phyloP scores from a whole-genome alignment of 164 flowering plant genomes.

The Tinospora cordifolia region DNA sequence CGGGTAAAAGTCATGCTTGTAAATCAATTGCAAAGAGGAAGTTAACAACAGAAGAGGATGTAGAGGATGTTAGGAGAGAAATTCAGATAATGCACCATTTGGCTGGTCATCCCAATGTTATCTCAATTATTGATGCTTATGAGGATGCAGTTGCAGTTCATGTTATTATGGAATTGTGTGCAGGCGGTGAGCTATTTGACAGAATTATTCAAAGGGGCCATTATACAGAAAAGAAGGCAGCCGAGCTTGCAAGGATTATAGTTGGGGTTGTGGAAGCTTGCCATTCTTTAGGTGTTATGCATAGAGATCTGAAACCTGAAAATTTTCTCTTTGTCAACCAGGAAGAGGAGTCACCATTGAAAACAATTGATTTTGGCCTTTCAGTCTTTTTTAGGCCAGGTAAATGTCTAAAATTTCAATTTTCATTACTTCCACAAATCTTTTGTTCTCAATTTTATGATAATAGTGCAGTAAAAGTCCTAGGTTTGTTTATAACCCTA shows the following conservation, averaged over 20 bases:
- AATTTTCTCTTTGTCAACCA: too few species aligned
- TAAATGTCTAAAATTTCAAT: too few species aligned
- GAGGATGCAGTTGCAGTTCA: slow-evolving; percentile 75
- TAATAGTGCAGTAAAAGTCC: too few species aligned
- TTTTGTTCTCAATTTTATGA: too few species aligned
- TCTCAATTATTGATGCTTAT: slow-evolving; percentile 49
- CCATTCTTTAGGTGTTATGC: slow-evolving; percentile 36
- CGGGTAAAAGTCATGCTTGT: slow-evolving; percentile 50
- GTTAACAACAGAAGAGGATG: slow-evolving; percentile 39
- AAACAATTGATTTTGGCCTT: too few species aligned
- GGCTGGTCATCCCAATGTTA: slow-evolving; percentile 59
- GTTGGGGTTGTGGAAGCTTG: slow-evolving; percentile 67
- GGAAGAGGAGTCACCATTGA: too few species aligned
- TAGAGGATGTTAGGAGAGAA: slow-evolving; percentile 75
- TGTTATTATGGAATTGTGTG: slow-evolving; percentile 61
- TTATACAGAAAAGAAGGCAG: slow-evolving; percentile 63
- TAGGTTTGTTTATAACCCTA: too few species aligned
- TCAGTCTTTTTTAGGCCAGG: too few species aligned
- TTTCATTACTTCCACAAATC: too few species aligned
- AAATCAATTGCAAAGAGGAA: slow-evolving; percentile 45
- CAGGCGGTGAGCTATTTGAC: slow-evolving; percentile 29
- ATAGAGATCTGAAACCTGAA: too few species aligned
- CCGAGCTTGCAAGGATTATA: slow-evolving; percentile 53
- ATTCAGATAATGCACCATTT: slow-evolving; percentile 80
- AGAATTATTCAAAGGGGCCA: slow-evolving; percentile 70